Base-by-base conservation (phyloP, 2,329 filamentous ascomycete species). In the Fusarium protoensiforme region DNA sequence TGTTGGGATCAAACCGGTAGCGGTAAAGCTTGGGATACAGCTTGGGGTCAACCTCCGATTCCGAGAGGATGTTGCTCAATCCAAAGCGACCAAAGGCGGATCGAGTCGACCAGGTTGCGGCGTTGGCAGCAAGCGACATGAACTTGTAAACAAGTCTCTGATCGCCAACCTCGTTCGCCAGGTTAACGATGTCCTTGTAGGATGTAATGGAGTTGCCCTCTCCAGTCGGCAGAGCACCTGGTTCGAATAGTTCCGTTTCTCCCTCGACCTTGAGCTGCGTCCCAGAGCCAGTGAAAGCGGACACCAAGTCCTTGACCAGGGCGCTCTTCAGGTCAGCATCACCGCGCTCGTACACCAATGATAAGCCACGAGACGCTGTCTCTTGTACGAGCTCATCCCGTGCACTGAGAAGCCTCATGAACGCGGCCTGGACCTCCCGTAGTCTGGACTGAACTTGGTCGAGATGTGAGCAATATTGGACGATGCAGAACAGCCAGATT, bases 61-160 rank as follows among this genome's bases (percentile, higher is more conserved):
- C 94, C 0, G 94, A 96, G 56, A 99, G 89, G 69, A 99, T 96
- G 74, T 90, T 96, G 81, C 95, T 97, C 58, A 99, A 88, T 0
- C 96, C 96, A 75, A 98, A 98, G 13, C 95, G 90, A 4, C 96
- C 96, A 82, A 99, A 98, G 0, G 96, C 96, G 1, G 96, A 97
- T 59, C 96, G 91, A n/a, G 95, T 97, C 2, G 95, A 96, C 96
- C 96, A 99, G 18, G 97, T 97, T 1, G 95, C 95, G 56, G 97
- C 97, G 78, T 98, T 98, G 2, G 95, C 94, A 4, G 96, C 96
- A 75, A 99, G 88, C 1, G 95, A 96, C 96, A 99, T 99, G 84
- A 99, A 98, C 69, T 95, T 94, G 85, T 99, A 99, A 1, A 98
- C 94, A n/a, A 99, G 86, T 75, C 93, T 95, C 67, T 96, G 96